phyloP scores from a whole-genome alignment of 805 yeast species.

The Suhomyces xylopsoci region DNA sequence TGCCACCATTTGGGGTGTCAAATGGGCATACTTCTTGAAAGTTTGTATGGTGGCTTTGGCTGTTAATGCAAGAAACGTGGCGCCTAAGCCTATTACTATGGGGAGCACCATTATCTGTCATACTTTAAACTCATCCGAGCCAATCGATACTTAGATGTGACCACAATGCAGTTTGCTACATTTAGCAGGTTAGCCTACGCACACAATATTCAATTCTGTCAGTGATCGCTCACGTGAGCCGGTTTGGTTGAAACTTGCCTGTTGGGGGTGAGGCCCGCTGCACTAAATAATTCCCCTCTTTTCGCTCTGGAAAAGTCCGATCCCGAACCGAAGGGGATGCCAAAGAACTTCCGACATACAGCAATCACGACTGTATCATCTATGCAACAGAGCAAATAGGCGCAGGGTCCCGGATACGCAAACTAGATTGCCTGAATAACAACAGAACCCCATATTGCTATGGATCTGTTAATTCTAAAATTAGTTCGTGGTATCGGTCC shows the following conservation, averaged over 20 bases:
- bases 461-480: neutral
- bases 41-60: constrained; percentile 30
- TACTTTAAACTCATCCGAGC: neutral
- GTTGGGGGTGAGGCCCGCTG: neutral
- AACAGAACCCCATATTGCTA: neutral
- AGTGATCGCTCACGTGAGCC: neutral
- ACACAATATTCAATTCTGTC: neutral
- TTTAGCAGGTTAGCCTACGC: neutral
- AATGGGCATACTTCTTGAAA: constrained; percentile 23
- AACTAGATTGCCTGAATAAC: neutral
- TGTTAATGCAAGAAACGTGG: constrained; percentile 50
- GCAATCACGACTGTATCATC: neutral
- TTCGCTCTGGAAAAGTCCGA: constrained; percentile 10
- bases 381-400: neutral
- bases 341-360: neutral
- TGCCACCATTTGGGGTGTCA: constrained; percentile 38
- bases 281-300: neutral
- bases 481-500: neutral
- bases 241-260: neutral
- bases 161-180: neutral
- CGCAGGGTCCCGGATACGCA: neutral
- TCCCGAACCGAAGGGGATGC: constrained; percentile 4
- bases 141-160: neutral
- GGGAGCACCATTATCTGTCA: constrained; percentile 36
- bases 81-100: constrained; percentile 52